phyloP scores from a whole-genome alignment of 1,284 basidiomycete species.

The Naganishia albida region DNA sequence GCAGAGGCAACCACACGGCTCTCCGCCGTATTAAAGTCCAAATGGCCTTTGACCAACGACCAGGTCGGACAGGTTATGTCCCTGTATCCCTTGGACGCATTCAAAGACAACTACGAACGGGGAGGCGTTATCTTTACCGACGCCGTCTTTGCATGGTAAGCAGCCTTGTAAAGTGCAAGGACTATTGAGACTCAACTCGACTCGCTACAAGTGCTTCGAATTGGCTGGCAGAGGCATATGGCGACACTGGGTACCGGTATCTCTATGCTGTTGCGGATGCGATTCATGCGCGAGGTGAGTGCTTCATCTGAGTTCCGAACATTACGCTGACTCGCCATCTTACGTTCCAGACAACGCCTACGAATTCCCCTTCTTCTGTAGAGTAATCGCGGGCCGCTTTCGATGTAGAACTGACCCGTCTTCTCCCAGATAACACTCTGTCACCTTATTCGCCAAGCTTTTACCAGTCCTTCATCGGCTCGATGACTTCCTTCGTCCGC shows the following conservation, averaged over 20 bases:
- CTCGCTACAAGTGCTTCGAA: slow-evolving; percentile 21
- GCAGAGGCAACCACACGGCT: slow-evolving; percentile 28
- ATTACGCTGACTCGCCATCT: not conserved
- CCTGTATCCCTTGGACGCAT: slow-evolving; percentile 31
- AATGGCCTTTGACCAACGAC: slow-evolving; percentile 31
- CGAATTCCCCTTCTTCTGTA: slow-evolving; percentile 37
- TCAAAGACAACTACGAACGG: slow-evolving; percentile 33
- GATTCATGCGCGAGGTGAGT: slow-evolving; percentile 34
- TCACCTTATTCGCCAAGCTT: slow-evolving; percentile 33
- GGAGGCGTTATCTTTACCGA: slow-evolving; percentile 34
- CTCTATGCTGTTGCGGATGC: slow-evolving; percentile 36
- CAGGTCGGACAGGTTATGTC: slow-evolving; percentile 22
- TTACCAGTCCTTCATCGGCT: slow-evolving; percentile 34
- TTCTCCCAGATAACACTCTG: slow-evolving; percentile 31
- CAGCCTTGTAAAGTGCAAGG: not conserved
- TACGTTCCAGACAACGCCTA: slow-evolving; percentile 34
- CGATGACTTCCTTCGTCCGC: slow-evolving; percentile 33
- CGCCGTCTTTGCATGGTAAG: slow-evolving; percentile 35
- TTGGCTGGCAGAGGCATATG: slow-evolving; percentile 28
- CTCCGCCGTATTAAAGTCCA: slow-evolving; percentile 7
- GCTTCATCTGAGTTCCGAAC: not conserved
- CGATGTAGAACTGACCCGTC: not conserved
- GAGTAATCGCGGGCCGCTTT: not conserved
- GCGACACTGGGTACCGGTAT: slow-evolving; percentile 32
- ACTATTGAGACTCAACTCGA: not conserved